phyloP scores from a whole-genome alignment of 164 flowering plant genomes.

The Berberis thunbergii region DNA sequence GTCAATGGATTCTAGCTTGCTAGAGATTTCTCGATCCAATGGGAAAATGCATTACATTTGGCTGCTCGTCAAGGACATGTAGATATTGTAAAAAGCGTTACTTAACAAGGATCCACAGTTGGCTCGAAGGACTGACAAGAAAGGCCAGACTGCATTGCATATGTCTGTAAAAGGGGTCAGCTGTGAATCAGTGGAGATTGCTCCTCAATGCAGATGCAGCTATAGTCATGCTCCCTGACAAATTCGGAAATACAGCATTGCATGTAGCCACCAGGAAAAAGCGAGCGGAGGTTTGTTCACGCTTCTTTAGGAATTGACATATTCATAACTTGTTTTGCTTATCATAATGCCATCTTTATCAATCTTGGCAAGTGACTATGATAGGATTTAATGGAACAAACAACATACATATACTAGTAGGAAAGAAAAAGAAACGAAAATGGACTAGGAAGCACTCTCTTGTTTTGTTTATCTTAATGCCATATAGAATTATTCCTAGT shows the following conservation, averaged over 20 bases:
- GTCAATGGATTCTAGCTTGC: slow-evolving; percentile 44
- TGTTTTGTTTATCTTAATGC: too few species aligned
- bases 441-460: too few species aligned
- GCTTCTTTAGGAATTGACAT: neutral
- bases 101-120: slow-evolving; percentile 61
- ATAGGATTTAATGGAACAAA: neutral
- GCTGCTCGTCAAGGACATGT: slow-evolving; percentile 73
- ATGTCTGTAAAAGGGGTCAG: slow-evolving; percentile 84
- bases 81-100: slow-evolving; percentile 62
- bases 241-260: slow-evolving; percentile 68
- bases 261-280: slow-evolving; percentile 89
- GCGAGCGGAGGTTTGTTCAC: slow-evolving; percentile 53
- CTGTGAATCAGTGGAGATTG: slow-evolving; percentile 55
- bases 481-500: too few species aligned
- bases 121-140: slow-evolving; percentile 76
- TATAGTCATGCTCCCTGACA: slow-evolving; percentile 86
- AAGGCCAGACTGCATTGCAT: slow-evolving; percentile 83
- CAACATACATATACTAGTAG: neutral
- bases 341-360: neutral
- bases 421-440: too few species aligned
- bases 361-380: neutral
- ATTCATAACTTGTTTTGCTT: neutral
- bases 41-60: slow-evolving; percentile 83
- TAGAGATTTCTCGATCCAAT: slow-evolving; percentile 61
- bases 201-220: slow-evolving; percentile 80